Percentiles rank a stretch among this genome's conserved stretches.
phyloP scores from a whole-genome alignment of 2,329 filamentous ascomycete genomes.

The Beauveria sp. region DNA sequence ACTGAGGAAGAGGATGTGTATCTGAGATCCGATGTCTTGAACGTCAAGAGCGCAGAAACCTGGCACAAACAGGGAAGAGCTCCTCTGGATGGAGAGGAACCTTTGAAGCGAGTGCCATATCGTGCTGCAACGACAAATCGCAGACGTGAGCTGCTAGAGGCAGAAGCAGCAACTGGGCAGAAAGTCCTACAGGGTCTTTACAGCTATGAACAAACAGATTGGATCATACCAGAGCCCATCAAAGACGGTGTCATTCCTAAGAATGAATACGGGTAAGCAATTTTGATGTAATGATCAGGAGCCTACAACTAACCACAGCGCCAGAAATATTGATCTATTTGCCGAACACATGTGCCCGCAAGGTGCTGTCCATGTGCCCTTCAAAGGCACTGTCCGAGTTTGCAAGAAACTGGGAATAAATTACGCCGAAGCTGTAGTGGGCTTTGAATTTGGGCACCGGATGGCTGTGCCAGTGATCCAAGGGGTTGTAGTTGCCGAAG shows the following conservation, averaged over 20 bases:
- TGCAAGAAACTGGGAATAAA: conserved; percentile 81
- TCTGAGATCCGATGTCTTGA: conserved; percentile 67
- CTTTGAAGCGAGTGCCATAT: conserved; percentile 81
- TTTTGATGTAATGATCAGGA: background rate
- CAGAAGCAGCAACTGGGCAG: conserved; percentile 67
- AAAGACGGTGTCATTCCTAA: conserved; percentile 80
- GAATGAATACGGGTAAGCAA: conserved; percentile 69
- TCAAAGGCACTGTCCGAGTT: conserved; percentile 66
- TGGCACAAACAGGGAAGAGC: conserved; percentile 96
- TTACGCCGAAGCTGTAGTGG: conserved; percentile 88
- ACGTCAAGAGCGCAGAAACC: conserved; percentile 85
- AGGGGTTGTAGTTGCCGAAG: conserved; percentile 79
- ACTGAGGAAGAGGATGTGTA: conserved; percentile 74
- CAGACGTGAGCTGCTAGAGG: conserved; percentile 81
- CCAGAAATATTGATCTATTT: conserved; percentile 83
- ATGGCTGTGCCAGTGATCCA: conserved; percentile 89
- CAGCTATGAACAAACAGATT: conserved; percentile 78
- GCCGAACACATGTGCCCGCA: conserved; percentile 84
- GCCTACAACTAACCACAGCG: conserved; percentile 15
- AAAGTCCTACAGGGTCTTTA: conserved; percentile 85
- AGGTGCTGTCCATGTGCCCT: conserved; percentile 78
- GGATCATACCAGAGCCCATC: conserved; percentile 88
- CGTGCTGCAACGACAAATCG: conserved; percentile 84
- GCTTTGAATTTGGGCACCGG: conserved; percentile 91
- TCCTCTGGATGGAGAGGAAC: conserved; percentile 60